phyloP scores from a whole-genome alignment of 257 asterid species.

The Solanum bulbocastanum region DNA sequence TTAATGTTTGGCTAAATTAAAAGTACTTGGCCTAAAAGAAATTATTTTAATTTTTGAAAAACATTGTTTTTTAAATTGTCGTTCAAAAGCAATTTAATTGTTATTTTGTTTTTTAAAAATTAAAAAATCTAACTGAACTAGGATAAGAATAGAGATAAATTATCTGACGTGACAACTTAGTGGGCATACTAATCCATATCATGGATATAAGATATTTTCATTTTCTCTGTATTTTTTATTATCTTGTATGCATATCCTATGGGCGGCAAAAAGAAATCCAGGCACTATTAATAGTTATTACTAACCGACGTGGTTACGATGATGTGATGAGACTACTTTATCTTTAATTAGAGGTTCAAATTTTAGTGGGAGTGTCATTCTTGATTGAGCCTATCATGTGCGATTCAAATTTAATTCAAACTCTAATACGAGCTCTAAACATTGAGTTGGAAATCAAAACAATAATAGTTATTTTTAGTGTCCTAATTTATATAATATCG shows the following conservation, averaged over 20 bases:
- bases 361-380: fast-evolving
- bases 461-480: no score
- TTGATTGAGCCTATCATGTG: fast-evolving
- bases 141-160: neutral
- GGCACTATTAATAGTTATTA: neutral
- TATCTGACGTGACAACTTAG: neutral
- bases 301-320: no score
- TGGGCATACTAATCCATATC: neutral
- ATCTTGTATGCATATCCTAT: neutral
- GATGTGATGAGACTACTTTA: fast-evolving
- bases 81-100: neutral
- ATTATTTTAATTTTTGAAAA: no score
- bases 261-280: neutral
- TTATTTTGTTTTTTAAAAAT: no score
- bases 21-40: neutral
- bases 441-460: fast-evolving
- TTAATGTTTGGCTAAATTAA: neutral
- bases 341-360: fast-evolving
- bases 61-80: no score
- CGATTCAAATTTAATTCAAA: fast-evolving
- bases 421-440: fast-evolving
- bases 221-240: neutral
- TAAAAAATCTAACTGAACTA: fast-evolving
- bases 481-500: no score
- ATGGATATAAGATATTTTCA: neutral